Evolutionary conservation across 768 basidiomycete genomes (phyloP), one percentile per base, ranked within the genome.

Genomic region (Lepiota brunneoincarnata): DNA sequence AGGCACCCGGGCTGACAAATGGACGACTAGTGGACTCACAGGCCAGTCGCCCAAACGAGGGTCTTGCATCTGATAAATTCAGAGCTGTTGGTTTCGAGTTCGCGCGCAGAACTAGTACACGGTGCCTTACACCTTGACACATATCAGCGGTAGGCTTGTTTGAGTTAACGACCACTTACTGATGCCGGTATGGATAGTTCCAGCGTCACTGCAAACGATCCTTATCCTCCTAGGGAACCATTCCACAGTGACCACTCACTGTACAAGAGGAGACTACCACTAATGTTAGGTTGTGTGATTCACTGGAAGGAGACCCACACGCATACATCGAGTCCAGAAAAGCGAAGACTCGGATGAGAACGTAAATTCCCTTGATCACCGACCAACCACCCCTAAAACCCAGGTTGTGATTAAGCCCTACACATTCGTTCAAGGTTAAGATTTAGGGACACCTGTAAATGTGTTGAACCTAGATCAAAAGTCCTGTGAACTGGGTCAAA

Each of bases 21-120:
- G 14, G 2, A 10, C 14, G 11, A 43, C 6, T 4, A 15, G 14
- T 23, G 10, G 35, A 36, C 51, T 52, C 41, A 45, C 51, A 52
- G 26, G 12, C 51, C 51, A 18, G 51, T 52, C 6, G 44, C 38
- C 43, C 51, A 52, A 28, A 35, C 44, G n/a, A n/a, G 15, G 35
- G 51, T 17, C n/a, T 52, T 35, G 34, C 51, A 52, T 18, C 51
- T 52, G 26, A 24, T 4, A 28, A 15, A 1, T 35, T 44, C 12
- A n/a, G n/a, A n/a, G 11, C 24, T 24, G 2, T 26, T 24, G 37
- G 26, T 12, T 9, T 7, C n/a, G 4, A 14, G 21, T 5, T 20
- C n/a, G n/a, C 6, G 6, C 12, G 10, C 31, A 31, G 20, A 11
- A n/a, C 36, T 6, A 15, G 17, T 4, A 35, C 10, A 7, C 14